Percentiles rank a stretch among this genome's conserved stretches.
phyloP scores from a whole-genome alignment of 176 grass and related monocot species.

The Urochloa ruziziensis region DNA sequence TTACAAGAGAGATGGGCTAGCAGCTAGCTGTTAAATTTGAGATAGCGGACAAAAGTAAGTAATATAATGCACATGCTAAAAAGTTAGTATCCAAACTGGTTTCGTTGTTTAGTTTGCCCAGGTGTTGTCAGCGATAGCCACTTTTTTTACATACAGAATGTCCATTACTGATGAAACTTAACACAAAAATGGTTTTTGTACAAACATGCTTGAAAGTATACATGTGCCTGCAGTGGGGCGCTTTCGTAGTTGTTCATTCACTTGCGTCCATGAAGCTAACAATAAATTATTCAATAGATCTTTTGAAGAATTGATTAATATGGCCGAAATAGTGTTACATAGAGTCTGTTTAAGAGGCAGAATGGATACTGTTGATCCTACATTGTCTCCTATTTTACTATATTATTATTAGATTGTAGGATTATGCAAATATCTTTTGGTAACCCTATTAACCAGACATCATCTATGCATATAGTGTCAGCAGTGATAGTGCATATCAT shows the following conservation, averaged over 20 bases:
- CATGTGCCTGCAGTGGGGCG: not conserved
- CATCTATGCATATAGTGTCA: too few relatives aligned
- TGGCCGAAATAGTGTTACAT: not conserved
- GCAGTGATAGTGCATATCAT: not conserved
- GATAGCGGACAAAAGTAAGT: not conserved
- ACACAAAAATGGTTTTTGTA: not conserved
- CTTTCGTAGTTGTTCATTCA: not conserved
- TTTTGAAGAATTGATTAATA: not conserved
- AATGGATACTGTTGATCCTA: not conserved
- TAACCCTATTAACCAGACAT: too few relatives aligned
- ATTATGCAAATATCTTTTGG: too few relatives aligned
- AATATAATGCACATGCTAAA: not conserved
- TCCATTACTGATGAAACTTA: not conserved
- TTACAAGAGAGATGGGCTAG: not conserved
- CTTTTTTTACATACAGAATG: not conserved
- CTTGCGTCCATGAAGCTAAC: not conserved
- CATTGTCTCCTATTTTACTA: not conserved
- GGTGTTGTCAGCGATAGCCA: conserved; percentile 9
- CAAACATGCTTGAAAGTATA: conserved; percentile 22
- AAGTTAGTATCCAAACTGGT: conserved; percentile 10
- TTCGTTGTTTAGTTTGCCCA: not conserved
- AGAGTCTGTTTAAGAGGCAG: not conserved
- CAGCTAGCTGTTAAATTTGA: conserved; percentile 21
- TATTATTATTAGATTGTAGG: too few relatives aligned
- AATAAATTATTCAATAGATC: not conserved